These are phyloP conservation scores for Pseudogymnoascus sp. DNA, from an alignment of 2,329 filamentous ascomycete genomes.

Conservation along the genomic window DNA sequence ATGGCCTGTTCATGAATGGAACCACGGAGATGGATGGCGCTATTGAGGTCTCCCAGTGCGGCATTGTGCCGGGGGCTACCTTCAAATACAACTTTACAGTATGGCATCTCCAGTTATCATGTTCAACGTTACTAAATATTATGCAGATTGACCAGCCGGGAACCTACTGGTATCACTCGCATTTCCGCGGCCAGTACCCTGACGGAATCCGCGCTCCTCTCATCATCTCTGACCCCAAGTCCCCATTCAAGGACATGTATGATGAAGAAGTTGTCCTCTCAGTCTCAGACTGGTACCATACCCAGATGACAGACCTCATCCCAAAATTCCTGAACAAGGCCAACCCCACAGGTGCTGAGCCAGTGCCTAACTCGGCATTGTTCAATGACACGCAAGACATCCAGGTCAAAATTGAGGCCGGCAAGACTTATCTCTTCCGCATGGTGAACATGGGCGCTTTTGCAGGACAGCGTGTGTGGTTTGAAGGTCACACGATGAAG, in stretches of 20 bases:
- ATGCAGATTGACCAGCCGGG: constrained; percentile 52
- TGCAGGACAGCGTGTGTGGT: constrained; percentile 57
- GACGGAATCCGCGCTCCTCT: constrained; percentile 50
- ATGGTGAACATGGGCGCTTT: constrained; percentile 69
- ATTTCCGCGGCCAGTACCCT: constrained; percentile 46
- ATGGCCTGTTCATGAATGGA: constrained; percentile 62
- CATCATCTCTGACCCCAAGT: constrained; percentile 45
- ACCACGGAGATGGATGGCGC: constrained; percentile 66
- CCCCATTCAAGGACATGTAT: constrained; percentile 39
- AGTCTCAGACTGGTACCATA: constrained; percentile 54
- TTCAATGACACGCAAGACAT: constrained; percentile 58
- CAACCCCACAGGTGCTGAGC: constrained; percentile 46
- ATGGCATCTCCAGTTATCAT: constrained; percentile 18
- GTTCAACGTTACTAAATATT: constrained; percentile 3
- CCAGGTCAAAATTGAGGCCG: constrained; percentile 51
- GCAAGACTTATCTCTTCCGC: constrained; percentile 65
- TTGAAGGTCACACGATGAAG: constrained; percentile 58
- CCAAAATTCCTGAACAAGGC: constrained; percentile 38
- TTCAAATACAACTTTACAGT: constrained; percentile 66
- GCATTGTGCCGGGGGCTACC: constrained; percentile 53
- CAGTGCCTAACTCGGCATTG: constrained; percentile 42
- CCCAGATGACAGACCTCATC: constrained; percentile 43
- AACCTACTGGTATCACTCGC: constrained; percentile 70
- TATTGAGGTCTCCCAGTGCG: constrained; percentile 56
- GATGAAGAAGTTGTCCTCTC: constrained; percentile 50